Evolutionary conservation across 352 stramenopile genomes (phyloP).

Genomic region (Plasmopara viticola): DNA sequence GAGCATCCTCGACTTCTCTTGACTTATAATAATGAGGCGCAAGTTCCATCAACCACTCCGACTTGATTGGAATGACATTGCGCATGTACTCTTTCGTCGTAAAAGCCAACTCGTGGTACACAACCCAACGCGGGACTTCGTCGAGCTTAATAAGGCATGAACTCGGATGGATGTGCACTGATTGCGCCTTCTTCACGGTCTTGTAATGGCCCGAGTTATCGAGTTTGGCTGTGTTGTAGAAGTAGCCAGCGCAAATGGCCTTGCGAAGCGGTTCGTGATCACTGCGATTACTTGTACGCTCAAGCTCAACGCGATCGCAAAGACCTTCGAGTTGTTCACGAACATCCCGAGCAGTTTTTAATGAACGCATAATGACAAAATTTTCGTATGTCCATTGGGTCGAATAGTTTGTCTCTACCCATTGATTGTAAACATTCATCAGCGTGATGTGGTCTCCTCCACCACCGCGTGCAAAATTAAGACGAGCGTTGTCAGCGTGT

Average conservation of each 20-base stretch:
- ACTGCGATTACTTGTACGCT: constrained; percentile 72
- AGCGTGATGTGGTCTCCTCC: constrained; percentile 97
- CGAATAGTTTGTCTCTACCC: constrained; percentile 96
- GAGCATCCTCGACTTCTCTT: constrained; percentile 94
- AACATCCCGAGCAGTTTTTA: constrained; percentile 98
- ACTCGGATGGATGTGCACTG: constrained; percentile 98
- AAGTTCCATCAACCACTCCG: constrained; percentile 97
- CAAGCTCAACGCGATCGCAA: constrained; percentile 98
- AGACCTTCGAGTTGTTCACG: constrained; percentile 97
- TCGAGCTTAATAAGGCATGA: constrained; percentile 92
- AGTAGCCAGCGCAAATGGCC: constrained; percentile 97
- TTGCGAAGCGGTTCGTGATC: constrained; percentile 95
- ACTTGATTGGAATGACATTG: constrained; percentile 94
- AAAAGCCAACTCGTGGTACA: constrained; percentile 99
- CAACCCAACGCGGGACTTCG: constrained; percentile 90
- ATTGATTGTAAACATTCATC: constrained; percentile 97
- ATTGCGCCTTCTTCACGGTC: constrained; percentile 97
- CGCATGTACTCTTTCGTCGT: constrained; percentile 99
- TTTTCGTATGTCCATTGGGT: constrained; percentile 95
- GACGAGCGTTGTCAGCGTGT: constrained; percentile 96
- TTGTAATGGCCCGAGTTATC: constrained; percentile 96
- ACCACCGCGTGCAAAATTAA: constrained; percentile 96
- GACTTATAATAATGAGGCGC: constrained; percentile 99
- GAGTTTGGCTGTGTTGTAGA: constrained; percentile 98
- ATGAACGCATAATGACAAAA: constrained; percentile 95